phyloP scores from a whole-genome alignment of 345 rosid genomes.

The Salix viminalis region DNA sequence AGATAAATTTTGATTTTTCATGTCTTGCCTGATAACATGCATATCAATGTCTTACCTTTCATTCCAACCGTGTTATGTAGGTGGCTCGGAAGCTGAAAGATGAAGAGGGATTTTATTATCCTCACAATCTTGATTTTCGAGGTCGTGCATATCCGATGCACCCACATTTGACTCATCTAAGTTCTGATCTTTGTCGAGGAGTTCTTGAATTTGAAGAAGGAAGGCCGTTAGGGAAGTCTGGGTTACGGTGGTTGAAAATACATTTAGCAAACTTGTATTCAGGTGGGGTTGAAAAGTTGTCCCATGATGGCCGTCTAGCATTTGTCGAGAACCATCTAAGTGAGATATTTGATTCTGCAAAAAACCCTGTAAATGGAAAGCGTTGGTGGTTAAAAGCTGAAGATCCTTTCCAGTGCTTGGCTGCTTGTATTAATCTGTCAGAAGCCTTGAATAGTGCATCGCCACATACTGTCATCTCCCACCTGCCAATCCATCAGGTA shows the following conservation, averaged over 20 bases:
- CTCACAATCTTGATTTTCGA: slow-evolving; percentile 96
- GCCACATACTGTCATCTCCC: slow-evolving; percentile 62
- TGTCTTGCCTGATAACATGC: slow-evolving; percentile 2
- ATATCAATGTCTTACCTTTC: slow-evolving; percentile 11
- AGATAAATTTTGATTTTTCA: background rate
- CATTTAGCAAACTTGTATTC: slow-evolving; percentile 84
- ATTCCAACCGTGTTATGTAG: slow-evolving; percentile 36
- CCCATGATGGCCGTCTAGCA: slow-evolving; percentile 78
- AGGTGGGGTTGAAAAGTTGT: slow-evolving; percentile 88
- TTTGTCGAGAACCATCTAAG: slow-evolving; percentile 79
- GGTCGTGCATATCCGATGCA: slow-evolving; percentile 99
- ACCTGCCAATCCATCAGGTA: slow-evolving; percentile 97
- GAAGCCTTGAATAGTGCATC: slow-evolving; percentile 84
- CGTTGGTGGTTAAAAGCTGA: slow-evolving; percentile 96
- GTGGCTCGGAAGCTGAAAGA: slow-evolving; percentile 89
- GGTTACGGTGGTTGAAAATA: slow-evolving; percentile 83
- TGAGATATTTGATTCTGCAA: slow-evolving; percentile 89
- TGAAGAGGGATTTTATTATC: slow-evolving; percentile 96
- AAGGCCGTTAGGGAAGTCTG: slow-evolving; percentile 79
- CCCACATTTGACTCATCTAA: slow-evolving; percentile 86
- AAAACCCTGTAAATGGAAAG: slow-evolving; percentile 75
- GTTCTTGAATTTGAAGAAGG: slow-evolving; percentile 94
- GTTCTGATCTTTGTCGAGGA: slow-evolving; percentile 96
- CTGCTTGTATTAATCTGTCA: slow-evolving; percentile 77
- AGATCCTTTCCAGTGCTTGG: slow-evolving; percentile 98